Evolutionary conservation across 129 eudicot genomes (phyloP).

Genomic region (Centrapalus pauciflorus): DNA sequence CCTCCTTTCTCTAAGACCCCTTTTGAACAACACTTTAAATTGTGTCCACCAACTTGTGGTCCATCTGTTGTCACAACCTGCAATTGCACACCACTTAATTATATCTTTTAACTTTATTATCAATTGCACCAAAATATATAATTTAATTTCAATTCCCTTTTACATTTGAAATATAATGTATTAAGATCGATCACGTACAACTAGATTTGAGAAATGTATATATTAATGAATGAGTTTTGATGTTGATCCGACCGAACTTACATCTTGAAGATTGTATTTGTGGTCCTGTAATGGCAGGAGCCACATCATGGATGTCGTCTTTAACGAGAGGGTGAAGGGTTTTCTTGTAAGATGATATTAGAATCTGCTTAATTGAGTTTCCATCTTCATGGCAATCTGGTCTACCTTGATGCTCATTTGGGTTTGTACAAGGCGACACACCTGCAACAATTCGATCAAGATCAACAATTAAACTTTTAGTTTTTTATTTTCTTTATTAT

Average conservation of each 20-base stretch:
- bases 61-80: conserved; percentile 71
- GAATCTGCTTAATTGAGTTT: conserved; percentile 42
- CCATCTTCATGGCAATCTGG: conserved; percentile 50
- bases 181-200: conserved; percentile 15
- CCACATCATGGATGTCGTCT: conserved; percentile 47
- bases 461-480: no score
- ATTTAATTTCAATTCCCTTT: no score
- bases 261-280: conserved; percentile 58
- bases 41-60: conserved; percentile 88
- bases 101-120: conserved; percentile 4
- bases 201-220: conserved; percentile 3
- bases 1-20: conserved; percentile 80
- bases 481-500: no score
- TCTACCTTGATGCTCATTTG: conserved; percentile 47
- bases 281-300: conserved; percentile 26
- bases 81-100: conserved; percentile 20
- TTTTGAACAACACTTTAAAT: conserved; percentile 71
- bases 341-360: conserved; percentile 61
- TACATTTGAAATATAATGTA: background rate
- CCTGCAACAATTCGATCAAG: no score
- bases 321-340: conserved; percentile 54
- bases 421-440: conserved; percentile 48
- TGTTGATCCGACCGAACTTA: conserved; percentile 27
- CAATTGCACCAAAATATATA: conserved; percentile 11
- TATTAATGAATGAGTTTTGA: conserved; percentile 5